phyloP scores from a whole-genome alignment of 2,329 filamentous ascomycete genomes.

The Fusarium incarnatum region DNA sequence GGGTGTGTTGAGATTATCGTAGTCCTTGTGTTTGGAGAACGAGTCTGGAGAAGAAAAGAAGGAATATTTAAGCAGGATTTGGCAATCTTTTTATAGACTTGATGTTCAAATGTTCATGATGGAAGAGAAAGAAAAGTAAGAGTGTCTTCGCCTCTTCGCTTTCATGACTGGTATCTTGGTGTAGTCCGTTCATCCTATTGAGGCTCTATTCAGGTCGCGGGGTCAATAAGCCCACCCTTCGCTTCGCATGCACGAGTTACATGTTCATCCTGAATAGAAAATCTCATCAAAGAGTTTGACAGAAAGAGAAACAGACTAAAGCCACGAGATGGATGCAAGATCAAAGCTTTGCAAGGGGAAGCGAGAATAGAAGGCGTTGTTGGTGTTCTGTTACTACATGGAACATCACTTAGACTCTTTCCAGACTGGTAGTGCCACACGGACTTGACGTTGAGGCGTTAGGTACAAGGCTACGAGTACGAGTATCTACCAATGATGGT shows the following conservation, averaged over 20 bases:
- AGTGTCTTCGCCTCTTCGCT: not conserved
- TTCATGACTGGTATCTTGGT: slow-evolving; percentile 6
- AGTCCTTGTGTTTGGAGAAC: slow-evolving; percentile 40
- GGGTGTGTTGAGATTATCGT: slow-evolving; percentile 27
- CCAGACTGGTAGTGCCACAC: not conserved
- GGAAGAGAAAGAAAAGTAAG: not conserved
- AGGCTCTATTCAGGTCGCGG: slow-evolving; percentile 33
- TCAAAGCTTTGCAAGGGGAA: slow-evolving; percentile 6
- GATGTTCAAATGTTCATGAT: slow-evolving; percentile 1
- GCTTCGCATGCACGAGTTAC: slow-evolving; percentile 1
- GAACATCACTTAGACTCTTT: not conserved
- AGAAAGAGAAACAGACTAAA: not conserved
- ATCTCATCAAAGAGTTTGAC: not conserved
- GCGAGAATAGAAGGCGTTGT: slow-evolving; percentile 4
- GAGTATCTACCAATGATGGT: not conserved
- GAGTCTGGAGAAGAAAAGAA: slow-evolving; percentile 40
- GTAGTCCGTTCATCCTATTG: slow-evolving; percentile 6
- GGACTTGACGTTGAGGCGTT: not conserved
- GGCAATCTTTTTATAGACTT: slow-evolving; percentile 37
- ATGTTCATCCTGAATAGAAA: slow-evolving; percentile 3
- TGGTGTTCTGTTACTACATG: slow-evolving; percentile 1
- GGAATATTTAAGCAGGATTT: slow-evolving; percentile 7
- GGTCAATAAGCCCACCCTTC: slow-evolving; percentile 35
- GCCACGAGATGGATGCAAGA: slow-evolving; percentile 5
- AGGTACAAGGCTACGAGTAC: not conserved